These are phyloP conservation scores for Dacryopinax spathularia DNA, from an alignment of 768 basidiomycete species.

Conservation along the genomic window DNA sequence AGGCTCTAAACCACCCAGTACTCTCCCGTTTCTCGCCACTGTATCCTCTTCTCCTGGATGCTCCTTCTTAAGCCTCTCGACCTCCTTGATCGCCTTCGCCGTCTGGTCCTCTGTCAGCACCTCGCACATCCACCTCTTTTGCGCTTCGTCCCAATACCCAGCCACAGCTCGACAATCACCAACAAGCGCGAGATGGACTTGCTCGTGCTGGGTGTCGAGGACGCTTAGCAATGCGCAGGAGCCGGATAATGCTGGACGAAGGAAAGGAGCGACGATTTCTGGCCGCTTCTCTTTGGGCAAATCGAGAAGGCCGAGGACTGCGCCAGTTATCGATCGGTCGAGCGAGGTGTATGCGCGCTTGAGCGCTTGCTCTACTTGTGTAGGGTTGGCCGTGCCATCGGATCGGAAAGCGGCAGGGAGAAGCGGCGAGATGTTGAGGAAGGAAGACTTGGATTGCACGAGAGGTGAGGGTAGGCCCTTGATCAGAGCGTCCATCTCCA, in stretches of 20 bases:
- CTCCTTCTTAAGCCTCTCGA: slow-evolving; percentile 43
- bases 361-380: slow-evolving; percentile 49
- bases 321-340: slow-evolving; percentile 70
- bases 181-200: slow-evolving; percentile 80
- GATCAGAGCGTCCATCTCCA: slow-evolving; percentile 51
- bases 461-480: slow-evolving; percentile 20
- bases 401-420: slow-evolving; percentile 14
- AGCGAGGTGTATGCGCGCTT: slow-evolving; percentile 63
- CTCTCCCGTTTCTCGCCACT: slow-evolving; percentile 66
- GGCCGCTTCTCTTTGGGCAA: neutral
- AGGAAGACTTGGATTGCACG: slow-evolving; percentile 9
- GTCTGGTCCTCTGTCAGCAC: slow-evolving; percentile 95
- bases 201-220: slow-evolving; percentile 67
- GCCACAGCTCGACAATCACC: slow-evolving; percentile 95
- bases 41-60: slow-evolving; percentile 16
- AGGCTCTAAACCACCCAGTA: slow-evolving; percentile 80
- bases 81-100: slow-evolving; percentile 75
- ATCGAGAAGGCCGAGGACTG: slow-evolving; percentile 54
- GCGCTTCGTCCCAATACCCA: slow-evolving; percentile 70
- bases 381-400: slow-evolving; percentile 31
- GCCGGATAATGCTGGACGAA: slow-evolving; percentile 76
- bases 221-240: slow-evolving; percentile 84
- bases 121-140: slow-evolving; percentile 77
- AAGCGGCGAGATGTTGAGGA: slow-evolving; percentile 5
- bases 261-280: slow-evolving; percentile 14